Base-by-base conservation (phyloP, 495 filamentous ascomycete genomes). In the Friedmanniomyces endolithicus region DNA sequence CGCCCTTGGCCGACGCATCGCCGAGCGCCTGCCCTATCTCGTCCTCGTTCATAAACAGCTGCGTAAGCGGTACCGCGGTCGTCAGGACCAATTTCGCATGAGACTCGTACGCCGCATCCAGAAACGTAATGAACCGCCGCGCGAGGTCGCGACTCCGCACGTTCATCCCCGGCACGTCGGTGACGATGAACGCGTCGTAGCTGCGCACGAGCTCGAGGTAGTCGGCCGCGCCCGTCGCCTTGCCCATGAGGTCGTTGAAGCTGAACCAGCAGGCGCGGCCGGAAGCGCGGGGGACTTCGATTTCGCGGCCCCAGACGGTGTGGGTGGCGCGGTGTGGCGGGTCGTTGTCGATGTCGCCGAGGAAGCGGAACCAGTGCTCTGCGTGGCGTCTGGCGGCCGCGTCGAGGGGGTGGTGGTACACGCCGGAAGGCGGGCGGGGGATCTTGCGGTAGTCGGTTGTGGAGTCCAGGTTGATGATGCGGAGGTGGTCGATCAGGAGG, bases 401-500 rank as follows among this genome's bases (percentile, higher is more conserved):
- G 70, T 88, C 88, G 1, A 96, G 78, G 1, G 87, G 87, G 71
- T 94, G 83, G 64, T 85, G 78, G 69, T 97, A 98, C 46, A 97
- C 92, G 24, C 86, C 90, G 9, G 89, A 90, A 0, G 89, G 86
- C 14, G 94, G 94, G 2, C 90, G 83, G 19, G 90, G 88, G 58
- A 98, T 89, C 68, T 95, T 95, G 56, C 92, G 86, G 72, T 98
- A 98, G 70, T 98, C 92, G 16, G 90, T 98, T 14, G 84, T 82
- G 1, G 89, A 95, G 72, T 97, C 85, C 46, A 98, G 79, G 70
- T 95, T 96, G 63, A 98, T 85, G 45, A 98, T 87, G 41, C 83
- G 78, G 24, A 98, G 78, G 7, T 81, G 78, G 50, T 74, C 78
- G 63, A 95, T 88, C 33, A 98, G 78, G 11, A 98, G 82, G 53